A percentile compares a stretch with the other conserved stretches of the same genome.
These are phyloP conservation scores for Picochlorum sp. DNA, from an alignment of 139 green algal species.

Conservation along the genomic window DNA sequence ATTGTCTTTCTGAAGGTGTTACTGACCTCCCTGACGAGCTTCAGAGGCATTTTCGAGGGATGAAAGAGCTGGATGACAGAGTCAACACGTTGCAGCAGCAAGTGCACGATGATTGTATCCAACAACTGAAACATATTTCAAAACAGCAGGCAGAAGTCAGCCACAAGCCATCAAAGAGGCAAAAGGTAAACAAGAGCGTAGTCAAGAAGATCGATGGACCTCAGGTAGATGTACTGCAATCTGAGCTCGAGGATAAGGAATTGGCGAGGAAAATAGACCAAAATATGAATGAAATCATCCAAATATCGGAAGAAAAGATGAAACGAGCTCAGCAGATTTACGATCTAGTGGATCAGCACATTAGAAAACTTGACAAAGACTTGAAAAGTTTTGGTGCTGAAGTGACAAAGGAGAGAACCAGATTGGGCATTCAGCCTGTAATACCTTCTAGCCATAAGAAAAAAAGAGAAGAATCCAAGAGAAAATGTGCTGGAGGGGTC, in stretches of 20 bases:
- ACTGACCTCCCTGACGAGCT: constrained; percentile 47
- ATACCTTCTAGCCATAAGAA: neutral
- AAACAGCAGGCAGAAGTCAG: constrained; percentile 2
- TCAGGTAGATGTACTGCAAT: neutral
- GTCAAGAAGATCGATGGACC: neutral
- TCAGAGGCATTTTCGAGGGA: constrained; percentile 36
- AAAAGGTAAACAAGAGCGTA: neutral
- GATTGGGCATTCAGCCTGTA: constrained; percentile 36
- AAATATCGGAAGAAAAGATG: constrained; percentile 38
- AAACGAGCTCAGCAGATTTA: constrained; percentile 62
- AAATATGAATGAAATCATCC: constrained; percentile 31
- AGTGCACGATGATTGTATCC: constrained; percentile 29
- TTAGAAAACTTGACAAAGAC: constrained; percentile 56
- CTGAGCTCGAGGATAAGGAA: neutral
- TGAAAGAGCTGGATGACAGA: constrained; percentile 53
- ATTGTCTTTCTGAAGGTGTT: constrained; percentile 11
- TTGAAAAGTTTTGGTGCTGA: constrained; percentile 48
- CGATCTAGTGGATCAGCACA: constrained; percentile 71
- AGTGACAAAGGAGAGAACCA: constrained; percentile 38
- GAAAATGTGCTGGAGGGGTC: neutral
- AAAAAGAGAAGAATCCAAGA: neutral
- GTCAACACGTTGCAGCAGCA: constrained; percentile 24
- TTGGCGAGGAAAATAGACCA: constrained; percentile 9
- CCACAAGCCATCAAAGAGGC: constrained; percentile 15
- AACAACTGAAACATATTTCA: constrained; percentile 13